Base-by-base conservation (phyloP, 768 basidiomycete species). In the Macrolepiota dolichaula region DNA sequence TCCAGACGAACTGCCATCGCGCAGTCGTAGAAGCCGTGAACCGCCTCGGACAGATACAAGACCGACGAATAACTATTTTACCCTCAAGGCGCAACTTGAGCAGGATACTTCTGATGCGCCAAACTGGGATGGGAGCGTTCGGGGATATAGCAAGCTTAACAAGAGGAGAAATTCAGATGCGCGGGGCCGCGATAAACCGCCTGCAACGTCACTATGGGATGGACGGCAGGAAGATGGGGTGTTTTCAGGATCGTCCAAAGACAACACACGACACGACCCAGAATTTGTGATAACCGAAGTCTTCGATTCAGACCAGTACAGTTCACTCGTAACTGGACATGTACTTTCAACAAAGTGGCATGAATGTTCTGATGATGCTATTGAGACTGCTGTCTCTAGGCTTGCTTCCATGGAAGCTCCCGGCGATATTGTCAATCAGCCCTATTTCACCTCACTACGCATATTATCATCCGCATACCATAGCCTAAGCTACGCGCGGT, bases 281-380 rank as follows among this genome's bases (percentile, higher is more conserved):
- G 75, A 76, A 59, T 67, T 76, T 24, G 40, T 73, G 22, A 63
- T 74, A 3, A 71, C 77, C 10, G 72, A 68, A 29, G 76, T 79
- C 24, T 68, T 72, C 4, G 74, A 80, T 32, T 59, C 70, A 4
- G 68, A 74, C 11, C 67, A 74, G 6, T 70, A 80, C 44, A 57
- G 68, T 59, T 56, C 76, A 29, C 46, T 67, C 2, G 63, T 77
- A 12, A 73, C 77, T 1, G 69, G 78, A 1, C 80, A 84, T 61
- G 79, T 92, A 11, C 78, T 93, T 17, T 75, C 80, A 1, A 88
- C 85, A 9, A 82, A 78, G 68, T 94, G 92, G 91, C 91, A 94
- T 68, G 82, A 85, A 24, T 86, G 85, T 66, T 85, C 89, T 2
- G 90, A 94, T 70, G 84, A 89, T 52, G 87, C 81, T 1, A 88